phyloP scores from a whole-genome alignment of 768 basidiomycete species.

The Leucosporidium creatinivorum region DNA sequence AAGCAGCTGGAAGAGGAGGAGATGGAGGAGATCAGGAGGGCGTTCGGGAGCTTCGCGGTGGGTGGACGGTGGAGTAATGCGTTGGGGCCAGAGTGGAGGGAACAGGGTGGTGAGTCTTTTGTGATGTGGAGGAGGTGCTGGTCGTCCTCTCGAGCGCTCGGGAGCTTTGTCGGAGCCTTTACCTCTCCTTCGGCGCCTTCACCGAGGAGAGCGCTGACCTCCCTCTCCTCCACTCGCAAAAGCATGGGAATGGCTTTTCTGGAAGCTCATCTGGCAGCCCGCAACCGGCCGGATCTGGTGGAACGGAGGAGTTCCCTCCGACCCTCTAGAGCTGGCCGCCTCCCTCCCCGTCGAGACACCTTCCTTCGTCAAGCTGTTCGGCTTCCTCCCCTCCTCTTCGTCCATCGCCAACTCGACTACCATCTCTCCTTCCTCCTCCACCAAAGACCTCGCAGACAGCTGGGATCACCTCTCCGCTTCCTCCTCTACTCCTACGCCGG shows the following conservation, averaged over 20 bases:
- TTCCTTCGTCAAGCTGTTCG: slow-evolving; percentile 24
- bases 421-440: background rate
- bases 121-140: no score
- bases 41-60: slow-evolving; percentile 35
- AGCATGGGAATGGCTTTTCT: slow-evolving; percentile 20
- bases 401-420: background rate
- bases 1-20: background rate
- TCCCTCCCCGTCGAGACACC: slow-evolving; percentile 37
- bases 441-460: slow-evolving; percentile 2
- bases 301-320: slow-evolving; percentile 38
- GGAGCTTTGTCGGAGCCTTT: background rate
- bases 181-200: background rate
- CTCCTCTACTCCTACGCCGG: slow-evolving; percentile 11
- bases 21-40: background rate
- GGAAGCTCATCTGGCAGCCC: slow-evolving; percentile 5
- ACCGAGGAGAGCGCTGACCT: background rate
- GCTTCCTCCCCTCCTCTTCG: background rate
- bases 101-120: slow-evolving; percentile 33
- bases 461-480: background rate
- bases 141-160: no score
- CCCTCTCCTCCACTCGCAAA: background rate
- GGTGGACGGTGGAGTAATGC: slow-evolving; percentile 40
- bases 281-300: slow-evolving; percentile 28
- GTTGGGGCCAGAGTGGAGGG: slow-evolving; percentile 37
- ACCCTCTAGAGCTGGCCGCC: slow-evolving; percentile 33